Percentiles rank a stretch among this genome's conserved stretches.
phyloP scores from a whole-genome alignment of 306 rosid species.

The Adenanthera pavonina region DNA sequence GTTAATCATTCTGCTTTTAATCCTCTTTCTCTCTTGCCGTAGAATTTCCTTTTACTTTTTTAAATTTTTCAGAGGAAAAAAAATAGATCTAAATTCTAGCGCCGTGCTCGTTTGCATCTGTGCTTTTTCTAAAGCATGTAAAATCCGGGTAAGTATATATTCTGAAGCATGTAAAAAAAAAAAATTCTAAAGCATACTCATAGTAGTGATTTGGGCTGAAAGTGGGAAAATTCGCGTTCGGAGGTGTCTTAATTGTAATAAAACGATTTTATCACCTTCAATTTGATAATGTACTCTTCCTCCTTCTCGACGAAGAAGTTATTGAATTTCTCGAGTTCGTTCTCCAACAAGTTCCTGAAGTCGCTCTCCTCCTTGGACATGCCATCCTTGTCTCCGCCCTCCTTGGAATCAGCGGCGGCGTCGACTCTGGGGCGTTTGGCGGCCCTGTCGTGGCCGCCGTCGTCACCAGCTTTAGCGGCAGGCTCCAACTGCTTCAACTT shows the following conservation, averaged over 20 bases:
- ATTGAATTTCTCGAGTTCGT: conserved; percentile 94
- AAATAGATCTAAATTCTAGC: background rate
- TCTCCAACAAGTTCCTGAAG: conserved; percentile 67
- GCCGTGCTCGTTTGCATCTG: background rate
- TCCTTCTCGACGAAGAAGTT: conserved; percentile 92
- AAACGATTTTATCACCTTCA: conserved; percentile 64
- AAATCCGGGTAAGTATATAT: background rate
- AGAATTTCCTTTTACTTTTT: background rate
- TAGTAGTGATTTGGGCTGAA: background rate
- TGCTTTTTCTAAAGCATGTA: background rate
- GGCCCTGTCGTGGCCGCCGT: conserved; percentile 44
- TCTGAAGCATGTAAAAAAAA: background rate
- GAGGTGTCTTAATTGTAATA: background rate
- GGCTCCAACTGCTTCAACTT: conserved; percentile 80
- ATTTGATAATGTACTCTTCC: conserved; percentile 89
- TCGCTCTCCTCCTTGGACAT: conserved; percentile 75
- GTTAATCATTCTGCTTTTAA: background rate
- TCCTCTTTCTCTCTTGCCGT: background rate
- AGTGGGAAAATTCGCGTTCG: background rate
- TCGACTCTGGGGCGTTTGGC: conserved; percentile 61
- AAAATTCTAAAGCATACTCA: background rate
- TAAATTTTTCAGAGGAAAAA: background rate
- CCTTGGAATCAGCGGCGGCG: conserved; percentile 3
- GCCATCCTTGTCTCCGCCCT: conserved; percentile 25
- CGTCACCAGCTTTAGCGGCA: background rate